Percentiles rank a stretch among this genome's conserved stretches.
These are phyloP conservation scores for Beta vulgaris DNA, from an alignment of 148 eudicot genomes.

Conservation along the genomic window DNA sequence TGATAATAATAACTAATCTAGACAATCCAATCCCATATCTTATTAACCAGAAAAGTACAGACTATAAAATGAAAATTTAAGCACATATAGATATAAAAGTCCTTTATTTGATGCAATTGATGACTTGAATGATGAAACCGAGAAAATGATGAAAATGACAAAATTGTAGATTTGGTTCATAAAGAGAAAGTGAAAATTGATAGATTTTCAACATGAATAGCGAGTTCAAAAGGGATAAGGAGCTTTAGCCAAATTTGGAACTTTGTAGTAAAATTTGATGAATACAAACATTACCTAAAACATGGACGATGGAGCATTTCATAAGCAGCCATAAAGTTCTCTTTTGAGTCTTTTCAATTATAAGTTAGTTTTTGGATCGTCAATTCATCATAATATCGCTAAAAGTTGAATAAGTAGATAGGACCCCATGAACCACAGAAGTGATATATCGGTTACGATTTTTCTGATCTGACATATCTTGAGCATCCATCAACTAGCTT, in stretches of 20 bases:
- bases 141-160: conserved; percentile 12
- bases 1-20: no score
- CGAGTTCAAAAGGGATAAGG: neutral
- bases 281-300: neutral
- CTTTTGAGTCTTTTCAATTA: conserved; percentile 6
- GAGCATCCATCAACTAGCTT: neutral
- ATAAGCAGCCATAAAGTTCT: conserved; percentile 3
- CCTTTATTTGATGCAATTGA: no score
- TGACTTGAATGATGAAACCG: neutral
- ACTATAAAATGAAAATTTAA: neutral
- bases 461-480: conserved; percentile 2
- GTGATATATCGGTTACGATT: neutral
- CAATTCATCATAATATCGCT: neutral
- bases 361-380: neutral
- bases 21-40: no score
- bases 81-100: conserved; percentile 6
- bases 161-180: neutral
- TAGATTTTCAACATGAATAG: neutral
- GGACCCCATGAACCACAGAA: neutral
- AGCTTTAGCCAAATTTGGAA: conserved; percentile 1
- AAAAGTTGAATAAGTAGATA: conserved; percentile 1
- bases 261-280: neutral
- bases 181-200: neutral
- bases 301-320: neutral
- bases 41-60: neutral